Percentiles rank a stretch among this genome's conserved stretches.
Conservation (phyloP, 345 rosid species). For the Ricinus communis region DNA sequence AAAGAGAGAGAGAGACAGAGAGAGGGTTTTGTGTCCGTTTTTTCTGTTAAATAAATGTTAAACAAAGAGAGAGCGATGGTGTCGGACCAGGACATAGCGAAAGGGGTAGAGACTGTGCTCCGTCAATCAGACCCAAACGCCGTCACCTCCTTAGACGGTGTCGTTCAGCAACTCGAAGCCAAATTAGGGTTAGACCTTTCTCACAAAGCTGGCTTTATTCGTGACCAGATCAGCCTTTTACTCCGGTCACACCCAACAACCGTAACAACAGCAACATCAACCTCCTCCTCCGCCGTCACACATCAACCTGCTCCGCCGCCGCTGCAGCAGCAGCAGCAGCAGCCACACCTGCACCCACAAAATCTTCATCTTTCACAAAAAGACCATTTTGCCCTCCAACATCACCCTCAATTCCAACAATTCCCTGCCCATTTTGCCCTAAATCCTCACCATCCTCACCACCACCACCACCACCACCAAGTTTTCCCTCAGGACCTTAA, state of each 20-base stretch:
- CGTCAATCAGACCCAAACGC: conserved; percentile 68
- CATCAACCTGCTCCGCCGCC: neutral
- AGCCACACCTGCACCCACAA: conserved; percentile 14
- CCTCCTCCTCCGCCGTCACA: neutral
- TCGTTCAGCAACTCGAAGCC: conserved; percentile 82
- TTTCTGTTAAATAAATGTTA: conserved; percentile 40
- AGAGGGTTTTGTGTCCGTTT: conserved; percentile 32
- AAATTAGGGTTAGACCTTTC: conserved; percentile 78
- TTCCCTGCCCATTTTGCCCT: conserved; percentile 38
- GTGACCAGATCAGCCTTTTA: conserved; percentile 76
- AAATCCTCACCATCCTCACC: conserved; percentile 33
- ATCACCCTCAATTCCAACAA: conserved; percentile 42
- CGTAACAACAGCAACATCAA: neutral
- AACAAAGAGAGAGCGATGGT: conserved; percentile 43
- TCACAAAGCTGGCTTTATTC: conserved; percentile 75
- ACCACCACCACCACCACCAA: conserved; percentile 23
- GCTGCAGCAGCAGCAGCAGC: too few species aligned
- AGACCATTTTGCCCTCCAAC: conserved; percentile 63
- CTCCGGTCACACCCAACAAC: conserved; percentile 50
- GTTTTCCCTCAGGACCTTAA: conserved; percentile 57
- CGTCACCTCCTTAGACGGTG: conserved; percentile 63
- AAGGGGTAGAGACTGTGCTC: conserved; percentile 74
- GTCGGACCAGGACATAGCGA: conserved; percentile 87
- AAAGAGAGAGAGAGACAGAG: neutral
- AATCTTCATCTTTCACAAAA: conserved; percentile 32